Base-by-base conservation (phyloP, 176 grass and related monocot species). In the Rhynchospora breviuscula region DNA sequence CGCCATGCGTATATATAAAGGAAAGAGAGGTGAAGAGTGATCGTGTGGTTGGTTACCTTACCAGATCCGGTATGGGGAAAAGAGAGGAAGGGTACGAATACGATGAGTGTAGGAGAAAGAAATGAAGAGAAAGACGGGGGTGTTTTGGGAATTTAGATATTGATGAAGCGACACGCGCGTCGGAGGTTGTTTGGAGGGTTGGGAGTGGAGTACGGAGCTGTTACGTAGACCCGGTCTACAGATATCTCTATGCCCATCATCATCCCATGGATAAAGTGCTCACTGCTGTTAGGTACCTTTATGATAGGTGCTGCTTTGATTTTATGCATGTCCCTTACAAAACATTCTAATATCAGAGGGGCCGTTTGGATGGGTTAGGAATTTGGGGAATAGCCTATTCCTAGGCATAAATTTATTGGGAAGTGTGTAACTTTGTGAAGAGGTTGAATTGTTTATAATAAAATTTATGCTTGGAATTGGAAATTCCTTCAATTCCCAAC, bases 1-100 rank as follows among this genome's bases (percentile, higher is more conserved):
- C 63, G 94, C 86, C 94, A 97, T 97, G 85, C 66, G 51, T 60
- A 59, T 43, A 31, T 61, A 46, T 13, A 82, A 52, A 67, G 78
- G 56, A 84, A 57, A 66, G 69, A 66, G n/a, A 57, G 73, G 59
- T 49, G 73, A 8, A 49, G 10, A 21, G 72, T 21, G 68, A 18
- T 67, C 51, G 64, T 51, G 77, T 79, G 78, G 82, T 25, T 40
- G 4, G 26, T 29, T 29, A 29, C 26, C 26, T 40, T 11, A 35
- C 43, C 43, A 66, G 54, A 66, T 84, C 87, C 67, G 88, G 85
- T 83, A 84, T 79, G 65, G 43, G 44, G 63, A 69, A 71, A 12
- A 25, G 29, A 59, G 66, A 45, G 66, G 35, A 40, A 40, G 53
- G 54, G 59, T 63, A 65, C 69, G 51, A 15, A 46, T 63, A 65